Base-by-base conservation (phyloP, 1,284 basidiomycete genomes). In the Inonotus obliquus region DNA sequence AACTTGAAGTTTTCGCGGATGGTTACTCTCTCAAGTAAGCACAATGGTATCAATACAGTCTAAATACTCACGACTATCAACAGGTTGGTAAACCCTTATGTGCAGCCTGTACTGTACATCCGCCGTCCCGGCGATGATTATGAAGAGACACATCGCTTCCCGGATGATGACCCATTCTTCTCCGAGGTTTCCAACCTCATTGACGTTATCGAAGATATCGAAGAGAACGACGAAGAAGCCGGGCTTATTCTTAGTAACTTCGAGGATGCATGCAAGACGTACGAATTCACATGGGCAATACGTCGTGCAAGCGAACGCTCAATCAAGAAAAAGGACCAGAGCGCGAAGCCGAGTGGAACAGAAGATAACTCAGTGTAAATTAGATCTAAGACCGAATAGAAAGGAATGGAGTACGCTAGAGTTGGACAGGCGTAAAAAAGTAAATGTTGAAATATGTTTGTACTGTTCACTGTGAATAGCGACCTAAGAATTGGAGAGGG, bases 91-190 rank as follows among this genome's bases (percentile, higher is more conserved):
- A 92, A 97, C 76, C 93, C 94, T 32, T 91, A 91, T 70, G 87
- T 90, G 21, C 83, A 87, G 69, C 95, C 95, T 2, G 81, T 90
- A 6, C 84, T 97, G 38, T 89, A 89, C 70, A 81, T 97, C 65
- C 91, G 95, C 70, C 84, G 82, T 70, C 91, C 92, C 1, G 91
- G 90, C 66, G 89, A 90, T 70, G 94, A 97, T 73, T 79, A 84
- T 66, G 93, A 95, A 71, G 89, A 92, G 70, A 81, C 81, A 51
- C 79, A 87, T 72, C 77, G 80, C 56, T 94, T 91, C 79, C 82
- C 82, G 2, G 91, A 94, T 65, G 94, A 96, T 70, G 93, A 96
- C 72, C 92, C 92, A 13, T 95, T 95, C 83, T 93, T 94, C 81
- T 92, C 91, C 25, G 91, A 95, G 75, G 83, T 94, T 49, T 92